Percentiles rank a stretch among this genome's conserved stretches.
These are phyloP conservation scores for Gomphus bonarii DNA, from an alignment of 1,284 basidiomycete genomes.

Conservation along the genomic window DNA sequence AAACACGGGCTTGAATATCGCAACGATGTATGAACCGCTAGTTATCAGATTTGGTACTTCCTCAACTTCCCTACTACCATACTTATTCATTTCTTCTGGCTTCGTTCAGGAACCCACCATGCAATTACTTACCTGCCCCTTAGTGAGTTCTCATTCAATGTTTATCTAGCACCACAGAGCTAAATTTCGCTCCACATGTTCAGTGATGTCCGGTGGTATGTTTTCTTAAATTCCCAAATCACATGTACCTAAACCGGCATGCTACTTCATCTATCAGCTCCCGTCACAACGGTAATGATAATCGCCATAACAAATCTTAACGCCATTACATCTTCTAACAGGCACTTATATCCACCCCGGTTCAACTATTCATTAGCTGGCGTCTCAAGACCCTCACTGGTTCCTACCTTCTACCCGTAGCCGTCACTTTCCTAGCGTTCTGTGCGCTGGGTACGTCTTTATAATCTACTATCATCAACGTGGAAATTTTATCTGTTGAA, in stretches of 20 bases:
- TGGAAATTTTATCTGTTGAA: slow-evolving; percentile 14
- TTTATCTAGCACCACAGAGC: background rate
- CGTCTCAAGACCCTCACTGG: slow-evolving; percentile 34
- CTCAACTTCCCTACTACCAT: background rate
- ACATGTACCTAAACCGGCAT: background rate
- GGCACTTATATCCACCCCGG: slow-evolving; percentile 38
- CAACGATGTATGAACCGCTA: slow-evolving; percentile 36
- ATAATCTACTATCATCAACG: background rate
- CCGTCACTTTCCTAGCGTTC: background rate
- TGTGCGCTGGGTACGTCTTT: background rate
- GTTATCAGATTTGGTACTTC: slow-evolving; percentile 29
- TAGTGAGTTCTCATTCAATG: background rate
- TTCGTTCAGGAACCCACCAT: background rate
- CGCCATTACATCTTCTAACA: slow-evolving; percentile 13
- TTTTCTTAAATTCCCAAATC: background rate
- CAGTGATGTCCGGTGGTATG: background rate
- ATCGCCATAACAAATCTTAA: background rate
- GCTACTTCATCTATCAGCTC: background rate
- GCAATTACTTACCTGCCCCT: background rate
- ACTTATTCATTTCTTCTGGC: background rate
- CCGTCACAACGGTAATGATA: background rate
- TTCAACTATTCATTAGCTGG: slow-evolving; percentile 45
- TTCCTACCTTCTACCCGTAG: slow-evolving; percentile 20
- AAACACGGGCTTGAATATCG: slow-evolving; percentile 33
- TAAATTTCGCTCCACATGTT: background rate